Evolutionary conservation across 352 stramenopile species (phyloP), one percentile per base, ranked within the genome.

Genomic region (Pilasporangium apinafurcum): DNA sequence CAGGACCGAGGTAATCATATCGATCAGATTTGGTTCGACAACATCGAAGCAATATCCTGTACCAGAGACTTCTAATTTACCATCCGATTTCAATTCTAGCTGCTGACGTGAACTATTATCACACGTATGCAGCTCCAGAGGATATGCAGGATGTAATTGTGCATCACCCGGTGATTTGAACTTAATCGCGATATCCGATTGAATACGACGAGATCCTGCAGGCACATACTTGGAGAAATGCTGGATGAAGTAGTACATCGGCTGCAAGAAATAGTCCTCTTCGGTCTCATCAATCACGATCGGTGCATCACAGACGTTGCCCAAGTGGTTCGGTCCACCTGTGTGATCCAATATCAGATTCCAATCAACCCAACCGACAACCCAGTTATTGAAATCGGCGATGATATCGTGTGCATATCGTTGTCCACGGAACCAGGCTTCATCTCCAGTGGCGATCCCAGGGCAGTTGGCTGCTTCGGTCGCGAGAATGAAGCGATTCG

Each of bases 351-450:
- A 68, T 6, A 96, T 35, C 31, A 97, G 48, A 62, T 97, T 97
- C 89, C 90, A 97, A 67, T 97, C 86, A 29, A 95, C 80, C 88
- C 89, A 97, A 2, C 85, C 85, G 29, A 74, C 62, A 12, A 86
- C 80, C 51, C 70, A 82, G 54, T 94, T 88, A 64, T 94, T 96
- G 24, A 94, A 66, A 50, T 97, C 83, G 10, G 76, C 78, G 38
- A 97, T 63, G 29, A 97, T 96, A 40, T 96, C 86, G 59, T 95
- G 86, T 2, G 70, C 80, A 22, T 96, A 93, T 2, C 81, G 79
- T 53, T 97, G 76, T 2, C 63, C 86, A 22, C 86, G 70, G 53
- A 92, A 86, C 84, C 85, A 96, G 1, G 75, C 81, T 3, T 77
- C 54, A 3, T 63, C 37, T 17, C 72, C 74, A 12, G 51, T 51